Evolutionary conservation across 345 rosid genomes (phyloP).

Genomic region (Melaleuca alternifolia): DNA sequence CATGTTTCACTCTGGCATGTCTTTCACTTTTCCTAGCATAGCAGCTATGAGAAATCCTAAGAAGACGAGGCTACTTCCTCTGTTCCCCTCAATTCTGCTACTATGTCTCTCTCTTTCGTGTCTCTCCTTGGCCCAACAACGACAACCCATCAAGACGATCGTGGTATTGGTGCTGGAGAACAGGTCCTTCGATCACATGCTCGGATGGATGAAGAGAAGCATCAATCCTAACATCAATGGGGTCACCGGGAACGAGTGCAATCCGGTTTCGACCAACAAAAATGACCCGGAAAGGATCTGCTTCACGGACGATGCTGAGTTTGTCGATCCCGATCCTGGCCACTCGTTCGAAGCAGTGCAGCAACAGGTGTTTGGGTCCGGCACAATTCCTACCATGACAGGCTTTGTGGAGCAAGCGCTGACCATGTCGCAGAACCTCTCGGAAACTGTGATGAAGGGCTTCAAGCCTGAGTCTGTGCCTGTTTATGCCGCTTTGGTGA

Average conservation of each 20-base stretch:
- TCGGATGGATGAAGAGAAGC: conserved; percentile 89
- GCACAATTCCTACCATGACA: conserved; percentile 64
- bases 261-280: conserved; percentile 39
- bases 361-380: conserved; percentile 70
- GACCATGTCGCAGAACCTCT: conserved; percentile 55
- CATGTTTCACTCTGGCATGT: not conserved
- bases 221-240: conserved; percentile 64
- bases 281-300: conserved; percentile 36
- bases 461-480: conserved; percentile 67
- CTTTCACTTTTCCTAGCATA: not conserved
- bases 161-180: conserved; percentile 87
- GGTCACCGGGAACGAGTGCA: conserved; percentile 83
- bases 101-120: conserved; percentile 34
- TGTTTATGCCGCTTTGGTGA: conserved; percentile 49
- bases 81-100: conserved; percentile 24
- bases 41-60: conserved; percentile 21
- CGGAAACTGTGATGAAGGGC: conserved; percentile 78
- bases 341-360: conserved; percentile 82
- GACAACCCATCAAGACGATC: conserved; percentile 58
- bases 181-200: conserved; percentile 63
- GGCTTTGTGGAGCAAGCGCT: conserved; percentile 88
- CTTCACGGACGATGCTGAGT: conserved; percentile 72
- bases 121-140: conserved; percentile 21
- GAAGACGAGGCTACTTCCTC: conserved; percentile 3
- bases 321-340: conserved; percentile 96